These are phyloP conservation scores for Linanthus parryae DNA, from an alignment of 148 eudicot species.

Conservation along the genomic window DNA sequence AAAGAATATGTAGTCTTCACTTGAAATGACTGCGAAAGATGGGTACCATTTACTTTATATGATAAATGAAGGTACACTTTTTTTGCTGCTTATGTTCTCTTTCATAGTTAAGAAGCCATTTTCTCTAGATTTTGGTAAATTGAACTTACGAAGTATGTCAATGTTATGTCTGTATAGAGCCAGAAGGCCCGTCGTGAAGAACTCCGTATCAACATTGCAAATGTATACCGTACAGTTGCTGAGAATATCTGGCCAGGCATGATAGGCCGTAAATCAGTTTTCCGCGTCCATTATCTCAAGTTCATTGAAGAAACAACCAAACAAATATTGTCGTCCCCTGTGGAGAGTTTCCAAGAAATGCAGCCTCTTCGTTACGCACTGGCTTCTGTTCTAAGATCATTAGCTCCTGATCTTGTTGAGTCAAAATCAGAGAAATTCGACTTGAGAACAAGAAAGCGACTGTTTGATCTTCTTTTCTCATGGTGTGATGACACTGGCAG, in stretches of 20 bases:
- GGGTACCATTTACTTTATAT: too few species aligned
- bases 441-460: slow-evolving; percentile 72
- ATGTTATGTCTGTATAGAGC: slow-evolving; percentile 49
- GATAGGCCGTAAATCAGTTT: slow-evolving; percentile 85
- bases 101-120: neutral
- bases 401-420: slow-evolving; percentile 98
- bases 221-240: slow-evolving; percentile 85
- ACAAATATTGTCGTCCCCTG: slow-evolving; percentile 53
- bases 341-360: slow-evolving; percentile 83
- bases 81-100: too few species aligned
- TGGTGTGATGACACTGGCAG: slow-evolving; percentile 88
- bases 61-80: too few species aligned
- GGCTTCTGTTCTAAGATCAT: slow-evolving; percentile 83
- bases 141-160: slow-evolving; percentile 6
- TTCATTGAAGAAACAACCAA: slow-evolving; percentile 90
- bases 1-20: too few species aligned
- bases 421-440: slow-evolving; percentile 96
- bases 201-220: slow-evolving; percentile 79
- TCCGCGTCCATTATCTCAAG: slow-evolving; percentile 87
- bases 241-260: slow-evolving; percentile 98
- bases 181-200: slow-evolving; percentile 99
- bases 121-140: neutral
- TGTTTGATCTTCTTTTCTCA: slow-evolving; percentile 90
- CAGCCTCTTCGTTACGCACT: slow-evolving; percentile 95
- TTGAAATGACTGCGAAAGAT: too few species aligned